Conservation (phyloP, 345 rosid species). For the Punica granatum region DNA sequence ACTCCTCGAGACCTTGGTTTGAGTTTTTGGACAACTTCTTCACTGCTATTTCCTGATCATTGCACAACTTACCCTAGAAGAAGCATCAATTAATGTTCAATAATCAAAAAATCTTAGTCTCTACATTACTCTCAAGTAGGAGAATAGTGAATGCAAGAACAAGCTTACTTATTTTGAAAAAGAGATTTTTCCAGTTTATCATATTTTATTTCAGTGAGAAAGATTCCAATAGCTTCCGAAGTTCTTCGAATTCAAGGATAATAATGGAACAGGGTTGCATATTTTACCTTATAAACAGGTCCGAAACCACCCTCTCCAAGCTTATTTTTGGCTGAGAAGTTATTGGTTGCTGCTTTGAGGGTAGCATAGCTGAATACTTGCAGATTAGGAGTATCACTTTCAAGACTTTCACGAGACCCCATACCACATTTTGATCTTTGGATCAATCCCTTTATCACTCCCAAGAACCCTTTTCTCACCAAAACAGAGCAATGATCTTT, state of each 20-base stretch:
- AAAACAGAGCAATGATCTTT: neutral
- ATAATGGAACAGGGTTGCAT: neutral
- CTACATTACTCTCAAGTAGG: neutral
- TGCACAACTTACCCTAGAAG: constrained; percentile 20
- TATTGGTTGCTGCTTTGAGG: constrained; percentile 27
- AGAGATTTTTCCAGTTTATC: too few relatives aligned
- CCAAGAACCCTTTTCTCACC: neutral
- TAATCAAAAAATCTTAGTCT: neutral
- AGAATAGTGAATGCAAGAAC: neutral
- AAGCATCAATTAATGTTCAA: neutral
- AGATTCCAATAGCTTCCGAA: neutral
- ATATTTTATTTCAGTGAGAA: too few relatives aligned
- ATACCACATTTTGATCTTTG: neutral
- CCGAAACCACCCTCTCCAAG: constrained; percentile 45
- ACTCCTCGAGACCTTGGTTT: constrained; percentile 31
- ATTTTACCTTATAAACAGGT: constrained; percentile 31
- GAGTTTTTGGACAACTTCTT: constrained; percentile 36
- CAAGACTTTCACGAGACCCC: neutral
- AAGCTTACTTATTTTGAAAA: too few relatives aligned
- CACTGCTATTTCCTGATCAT: constrained; percentile 35
- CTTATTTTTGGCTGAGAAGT: constrained; percentile 28
- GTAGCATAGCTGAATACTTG: constrained; percentile 18
- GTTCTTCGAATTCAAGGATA: neutral
- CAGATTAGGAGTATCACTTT: constrained; percentile 15
- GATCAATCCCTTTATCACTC: neutral